Percentiles rank a stretch among this genome's conserved stretches.
These are phyloP conservation scores for Diaporthe helianthi DNA, from an alignment of 2,329 filamentous ascomycete species.

Conservation along the genomic window DNA sequence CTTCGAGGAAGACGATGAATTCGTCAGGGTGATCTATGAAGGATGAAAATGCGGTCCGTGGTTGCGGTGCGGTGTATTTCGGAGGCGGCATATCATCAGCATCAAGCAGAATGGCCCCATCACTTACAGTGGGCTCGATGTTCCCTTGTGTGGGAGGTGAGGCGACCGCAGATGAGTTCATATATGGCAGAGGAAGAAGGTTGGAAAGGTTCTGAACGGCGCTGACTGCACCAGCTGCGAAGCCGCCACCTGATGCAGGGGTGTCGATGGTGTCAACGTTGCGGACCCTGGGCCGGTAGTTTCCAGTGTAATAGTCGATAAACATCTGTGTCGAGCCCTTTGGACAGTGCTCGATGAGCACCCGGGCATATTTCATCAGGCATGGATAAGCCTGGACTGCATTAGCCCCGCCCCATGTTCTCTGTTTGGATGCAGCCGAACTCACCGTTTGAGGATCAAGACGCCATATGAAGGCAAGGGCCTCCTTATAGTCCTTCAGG, in stretches of 20 bases:
- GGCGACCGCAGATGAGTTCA: conserved; percentile 68
- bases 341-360: conserved; percentile 87
- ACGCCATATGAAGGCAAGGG: conserved; percentile 89
- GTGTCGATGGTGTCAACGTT: conserved; percentile 47
- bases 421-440: conserved; percentile 32
- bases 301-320: conserved; percentile 92
- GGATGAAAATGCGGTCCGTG: conserved; percentile 89
- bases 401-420: conserved; percentile 42
- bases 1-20: conserved; percentile 92
- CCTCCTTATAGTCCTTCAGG: conserved; percentile 87
- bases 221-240: conserved; percentile 68
- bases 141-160: conserved; percentile 60
- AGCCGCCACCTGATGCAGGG: conserved; percentile 46
- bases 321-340: conserved; percentile 85
- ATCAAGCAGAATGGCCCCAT: conserved; percentile 59
- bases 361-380: conserved; percentile 93
- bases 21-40: conserved; percentile 94
- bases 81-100: conserved; percentile 53
- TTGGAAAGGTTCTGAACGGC: conserved; percentile 87
- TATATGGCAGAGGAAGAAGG: conserved; percentile 84
- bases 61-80: conserved; percentile 80
- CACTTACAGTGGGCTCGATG: conserved; percentile 58
- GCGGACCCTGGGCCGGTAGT: conserved; percentile 77
- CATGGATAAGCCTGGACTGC: conserved; percentile 76
- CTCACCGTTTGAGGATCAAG: conserved; percentile 78